Percentiles rank a stretch among this genome's conserved stretches.
phyloP scores from a whole-genome alignment of 176 grass and related monocot genomes.

The Oryza longistaminata region DNA sequence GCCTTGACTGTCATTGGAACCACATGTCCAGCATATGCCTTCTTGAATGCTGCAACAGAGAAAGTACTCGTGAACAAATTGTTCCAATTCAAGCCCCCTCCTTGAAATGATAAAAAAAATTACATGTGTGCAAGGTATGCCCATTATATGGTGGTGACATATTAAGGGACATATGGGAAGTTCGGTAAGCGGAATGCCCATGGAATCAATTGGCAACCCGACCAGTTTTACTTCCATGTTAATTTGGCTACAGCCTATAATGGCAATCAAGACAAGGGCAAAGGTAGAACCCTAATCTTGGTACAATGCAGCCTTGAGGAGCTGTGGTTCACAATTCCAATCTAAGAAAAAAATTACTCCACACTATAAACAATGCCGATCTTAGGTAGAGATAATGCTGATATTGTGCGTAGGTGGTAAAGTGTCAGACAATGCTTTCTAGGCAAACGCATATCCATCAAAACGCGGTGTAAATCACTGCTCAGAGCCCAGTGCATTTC shows the following conservation, averaged over 20 bases:
- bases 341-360: not conserved
- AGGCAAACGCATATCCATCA: constrained; percentile 90
- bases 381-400: not conserved
- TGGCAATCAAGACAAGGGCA: constrained; percentile 49
- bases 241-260: constrained; percentile 50
- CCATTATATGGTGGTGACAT: no score
- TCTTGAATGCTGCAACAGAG: no score
- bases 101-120: no score
- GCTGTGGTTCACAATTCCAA: not conserved
- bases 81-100: no score
- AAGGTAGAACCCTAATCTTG: constrained; percentile 30
- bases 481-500: constrained; percentile 98
- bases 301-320: constrained; percentile 51
- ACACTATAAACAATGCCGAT: not conserved
- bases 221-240: constrained; percentile 60
- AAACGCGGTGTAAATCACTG: constrained; percentile 45
- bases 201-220: constrained; percentile 28
- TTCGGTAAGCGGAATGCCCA: constrained; percentile 57
- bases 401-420: not conserved
- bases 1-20: no score
- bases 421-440: constrained; percentile 89
- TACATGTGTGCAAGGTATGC: no score
- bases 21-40: no score
- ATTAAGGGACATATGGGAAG: not conserved
- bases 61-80: no score